These are phyloP conservation scores for Podospora fimiseda DNA, from an alignment of 495 filamentous ascomycete species.

Conservation along the genomic window DNA sequence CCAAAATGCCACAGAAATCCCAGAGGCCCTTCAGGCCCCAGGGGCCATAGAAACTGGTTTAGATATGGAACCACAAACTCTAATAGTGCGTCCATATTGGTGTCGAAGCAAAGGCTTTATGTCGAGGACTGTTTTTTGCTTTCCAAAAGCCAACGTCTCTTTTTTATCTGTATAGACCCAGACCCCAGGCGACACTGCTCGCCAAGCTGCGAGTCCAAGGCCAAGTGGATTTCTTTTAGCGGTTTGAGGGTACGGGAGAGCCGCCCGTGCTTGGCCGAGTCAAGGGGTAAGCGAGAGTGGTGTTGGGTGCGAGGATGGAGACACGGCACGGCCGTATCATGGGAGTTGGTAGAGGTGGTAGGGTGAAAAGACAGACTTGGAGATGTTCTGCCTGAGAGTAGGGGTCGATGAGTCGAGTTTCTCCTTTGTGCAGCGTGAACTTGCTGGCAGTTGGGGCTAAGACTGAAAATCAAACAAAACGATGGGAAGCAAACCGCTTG, in stretches of 20 bases:
- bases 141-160: neutral
- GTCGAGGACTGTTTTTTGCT: neutral
- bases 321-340: constrained; percentile 18
- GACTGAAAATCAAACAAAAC: constrained; percentile 18
- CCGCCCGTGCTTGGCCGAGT: constrained; percentile 5
- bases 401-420: constrained; percentile 1
- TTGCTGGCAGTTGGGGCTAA: constrained; percentile 16
- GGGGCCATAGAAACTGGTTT: constrained; percentile 33
- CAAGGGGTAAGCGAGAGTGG: constrained; percentile 11
- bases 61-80: constrained; percentile 31
- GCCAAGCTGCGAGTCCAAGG: constrained; percentile 1
- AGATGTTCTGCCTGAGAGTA: neutral
- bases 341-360: constrained; percentile 6
- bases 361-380: neutral
- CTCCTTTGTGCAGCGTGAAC: constrained; percentile 14
- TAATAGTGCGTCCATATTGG: constrained; percentile 28
- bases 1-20: constrained; percentile 30
- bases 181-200: constrained; percentile 1
- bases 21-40: no score
- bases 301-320: constrained; percentile 3
- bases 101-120: constrained; percentile 8
- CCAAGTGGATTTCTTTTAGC: neutral
- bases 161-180: neutral
- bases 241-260: neutral
- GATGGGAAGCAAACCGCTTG: constrained; percentile 29